Conservation (phyloP, 2,329 filamentous ascomycete species). For the Alternaria panax region DNA sequence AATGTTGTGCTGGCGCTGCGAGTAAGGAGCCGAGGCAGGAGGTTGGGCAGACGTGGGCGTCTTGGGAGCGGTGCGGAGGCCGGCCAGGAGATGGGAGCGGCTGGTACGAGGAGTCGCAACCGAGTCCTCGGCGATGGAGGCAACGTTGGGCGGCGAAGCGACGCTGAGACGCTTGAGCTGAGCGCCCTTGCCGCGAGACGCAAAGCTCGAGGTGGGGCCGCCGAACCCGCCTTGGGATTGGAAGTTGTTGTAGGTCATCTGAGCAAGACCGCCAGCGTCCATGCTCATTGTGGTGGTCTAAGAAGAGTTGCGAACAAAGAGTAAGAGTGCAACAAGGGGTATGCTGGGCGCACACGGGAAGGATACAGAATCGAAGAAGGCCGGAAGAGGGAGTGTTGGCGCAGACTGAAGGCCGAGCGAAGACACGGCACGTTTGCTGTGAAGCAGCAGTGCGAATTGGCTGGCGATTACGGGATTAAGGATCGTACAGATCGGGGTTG, state of each 20-base stretch:
- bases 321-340: slow-evolving; percentile 41
- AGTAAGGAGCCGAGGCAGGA: slow-evolving; percentile 69
- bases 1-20: slow-evolving; percentile 60
- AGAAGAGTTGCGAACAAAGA: slow-evolving; percentile 37
- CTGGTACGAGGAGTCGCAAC: slow-evolving; percentile 84
- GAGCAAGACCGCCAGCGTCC: slow-evolving; percentile 99
- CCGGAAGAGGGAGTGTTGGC: slow-evolving; percentile 33
- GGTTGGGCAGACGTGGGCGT: slow-evolving; percentile 71
- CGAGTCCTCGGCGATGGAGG: slow-evolving; percentile 70
- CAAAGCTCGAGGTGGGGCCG: slow-evolving; percentile 80
- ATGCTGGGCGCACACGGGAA: slow-evolving; percentile 37
- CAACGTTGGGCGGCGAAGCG: slow-evolving; percentile 74
- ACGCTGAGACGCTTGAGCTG: slow-evolving; percentile 88
- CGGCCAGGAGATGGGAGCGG: slow-evolving; percentile 91
- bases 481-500: slow-evolving; percentile 47
- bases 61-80: slow-evolving; percentile 92
- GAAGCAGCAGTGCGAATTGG: slow-evolving; percentile 30
- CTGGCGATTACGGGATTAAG: slow-evolving; percentile 51
- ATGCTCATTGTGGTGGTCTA: slow-evolving; percentile 61
- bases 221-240: slow-evolving; percentile 72
- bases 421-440: slow-evolving; percentile 31
- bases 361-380: slow-evolving; percentile 45
- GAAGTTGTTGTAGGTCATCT: slow-evolving; percentile 88
- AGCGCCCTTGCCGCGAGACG: slow-evolving; percentile 82
- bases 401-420: slow-evolving; percentile 19